Evolutionary conservation across 2,329 filamentous ascomycete species (phyloP).

Genomic region (Cyclaneusma minus): DNA sequence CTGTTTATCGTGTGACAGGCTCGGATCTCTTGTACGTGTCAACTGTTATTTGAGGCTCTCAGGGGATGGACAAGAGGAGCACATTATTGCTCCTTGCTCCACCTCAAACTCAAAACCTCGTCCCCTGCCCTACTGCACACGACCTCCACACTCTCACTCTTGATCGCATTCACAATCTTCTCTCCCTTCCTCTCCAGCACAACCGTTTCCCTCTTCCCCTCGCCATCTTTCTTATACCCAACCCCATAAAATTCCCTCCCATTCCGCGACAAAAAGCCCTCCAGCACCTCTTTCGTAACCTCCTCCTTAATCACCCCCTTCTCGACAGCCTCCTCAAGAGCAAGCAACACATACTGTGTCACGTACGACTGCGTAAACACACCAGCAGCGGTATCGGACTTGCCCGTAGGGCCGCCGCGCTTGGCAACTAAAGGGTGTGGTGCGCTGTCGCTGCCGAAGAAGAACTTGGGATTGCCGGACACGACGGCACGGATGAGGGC

Average conservation of each 20-base stretch:
- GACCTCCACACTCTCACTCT: slow-evolving; percentile 40
- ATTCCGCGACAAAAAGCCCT: slow-evolving; percentile 35
- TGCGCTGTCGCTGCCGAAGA: slow-evolving; percentile 47
- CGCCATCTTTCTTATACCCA: too few species aligned
- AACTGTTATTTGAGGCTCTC: too few species aligned
- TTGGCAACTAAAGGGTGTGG: slow-evolving; percentile 48
- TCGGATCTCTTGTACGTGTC: too few species aligned
- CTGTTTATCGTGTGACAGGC: too few species aligned
- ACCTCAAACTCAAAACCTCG: slow-evolving; percentile 38
- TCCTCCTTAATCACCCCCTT: slow-evolving; percentile 32
- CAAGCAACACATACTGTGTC: slow-evolving; percentile 46
- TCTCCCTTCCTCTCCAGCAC: slow-evolving; percentile 11
- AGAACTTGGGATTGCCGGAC: slow-evolving; percentile 49
- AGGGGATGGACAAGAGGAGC: slow-evolving; percentile 1
- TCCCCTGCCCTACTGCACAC: slow-evolving; percentile 51
- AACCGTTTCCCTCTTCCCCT: slow-evolving; percentile 10
- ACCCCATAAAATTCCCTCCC: slow-evolving; percentile 37
- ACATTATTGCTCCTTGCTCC: too few species aligned
- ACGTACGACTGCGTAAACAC: slow-evolving; percentile 69
- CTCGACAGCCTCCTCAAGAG: slow-evolving; percentile 44
- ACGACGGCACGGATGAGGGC: slow-evolving; percentile 40
- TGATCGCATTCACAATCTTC: slow-evolving; percentile 28
- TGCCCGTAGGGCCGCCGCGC: slow-evolving; percentile 31
- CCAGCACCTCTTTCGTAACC: slow-evolving; percentile 36
- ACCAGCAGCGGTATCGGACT: slow-evolving; percentile 44